Base-by-base conservation (phyloP, 2,329 filamentous ascomycete genomes). In the Tolypocladium ovalisporum region DNA sequence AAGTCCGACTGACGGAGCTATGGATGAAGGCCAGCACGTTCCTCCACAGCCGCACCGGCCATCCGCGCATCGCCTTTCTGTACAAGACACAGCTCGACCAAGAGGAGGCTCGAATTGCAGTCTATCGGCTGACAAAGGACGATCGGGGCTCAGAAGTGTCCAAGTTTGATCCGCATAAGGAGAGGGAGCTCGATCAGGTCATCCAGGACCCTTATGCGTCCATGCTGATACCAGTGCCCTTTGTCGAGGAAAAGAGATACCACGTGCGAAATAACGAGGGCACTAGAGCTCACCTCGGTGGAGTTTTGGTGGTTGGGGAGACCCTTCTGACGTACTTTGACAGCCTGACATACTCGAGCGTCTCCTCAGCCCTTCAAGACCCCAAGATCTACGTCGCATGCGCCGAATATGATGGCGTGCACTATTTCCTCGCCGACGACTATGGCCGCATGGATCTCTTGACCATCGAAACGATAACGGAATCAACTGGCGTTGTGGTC, bases 321-420 rank as follows among this genome's bases (percentile, higher is more conserved):
- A 95, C 89, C 0, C 85, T 86, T 2, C 81, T 99, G 58, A 83
- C 87, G 10, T 97, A 97, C 69, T 86, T 94, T 59, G 89, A 96
- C 65, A 89, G 90, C 59, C 79, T 88, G 37, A 89, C 79, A 24
- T 86, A 87, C 61, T 81, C 84, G 37, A 80, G 79, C 15, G 80
- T 90, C 15, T 82, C 85, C 22, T 79, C 85, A 10, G 75, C 79
- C 0, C 73, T 97, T 2, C 77, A 83, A 1, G 85, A 93, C 57
- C 83, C 91, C 0, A 90, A 88, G 3, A 86, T 96, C 39, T 97
- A 95, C 64, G 87, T 94, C n/a, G 85, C 90, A 2, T 99, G 93
- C 92, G 88, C 89, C 61, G 84, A 87, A 65, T 85, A 94, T 55
- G 89, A 97, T 65, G 83, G 85, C 29, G 86, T 87, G 42, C 82